phyloP scores from a whole-genome alignment of 805 yeast species.

The Ogataea minuta region DNA sequence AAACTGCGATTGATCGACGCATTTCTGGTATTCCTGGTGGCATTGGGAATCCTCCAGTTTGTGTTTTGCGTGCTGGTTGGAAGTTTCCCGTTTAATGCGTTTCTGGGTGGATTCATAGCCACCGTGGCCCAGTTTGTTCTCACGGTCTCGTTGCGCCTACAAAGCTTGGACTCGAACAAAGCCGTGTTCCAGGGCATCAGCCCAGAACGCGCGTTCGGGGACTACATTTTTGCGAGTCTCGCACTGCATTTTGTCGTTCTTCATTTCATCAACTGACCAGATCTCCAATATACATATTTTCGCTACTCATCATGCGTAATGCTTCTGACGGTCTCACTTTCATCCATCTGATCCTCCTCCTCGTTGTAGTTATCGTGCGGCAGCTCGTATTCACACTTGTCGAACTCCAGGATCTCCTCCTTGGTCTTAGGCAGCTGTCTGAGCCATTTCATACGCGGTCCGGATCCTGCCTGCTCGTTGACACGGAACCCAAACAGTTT shows the following conservation, averaged over 20 bases:
- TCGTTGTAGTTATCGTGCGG: slow-evolving; percentile 38
- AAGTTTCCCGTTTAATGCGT: slow-evolving; percentile 95
- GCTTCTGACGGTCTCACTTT: slow-evolving; percentile 36
- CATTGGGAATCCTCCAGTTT: slow-evolving; percentile 76
- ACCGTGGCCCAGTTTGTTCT: slow-evolving; percentile 96
- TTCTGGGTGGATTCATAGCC: slow-evolving; percentile 85
- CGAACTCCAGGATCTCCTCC: slow-evolving; percentile 60
- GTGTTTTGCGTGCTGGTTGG: slow-evolving; percentile 74
- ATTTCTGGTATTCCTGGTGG: slow-evolving; percentile 72
- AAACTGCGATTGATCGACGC: slow-evolving; percentile 68
- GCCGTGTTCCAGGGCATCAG: slow-evolving; percentile 25
- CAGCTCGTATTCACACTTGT: slow-evolving; percentile 59
- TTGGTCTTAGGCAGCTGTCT: slow-evolving; percentile 69
- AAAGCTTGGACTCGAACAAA: slow-evolving; percentile 39
- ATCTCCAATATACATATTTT: slow-evolving; percentile 4
- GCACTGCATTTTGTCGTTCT: slow-evolving; percentile 83
- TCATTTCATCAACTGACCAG: slow-evolving; percentile 77
- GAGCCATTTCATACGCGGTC: slow-evolving; percentile 96
- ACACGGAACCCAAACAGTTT: slow-evolving; percentile 86
- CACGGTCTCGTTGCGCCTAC: slow-evolving; percentile 78
- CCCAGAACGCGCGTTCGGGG: slow-evolving; percentile 72
- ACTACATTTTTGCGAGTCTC: slow-evolving; percentile 82
- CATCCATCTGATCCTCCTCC: slow-evolving; percentile 26
- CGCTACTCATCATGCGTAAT: slow-evolving; percentile 23
- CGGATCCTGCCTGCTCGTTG: slow-evolving; percentile 69